phyloP scores from a whole-genome alignment of 2,329 filamentous ascomycete genomes.

The Pseudocercospora cruenta region DNA sequence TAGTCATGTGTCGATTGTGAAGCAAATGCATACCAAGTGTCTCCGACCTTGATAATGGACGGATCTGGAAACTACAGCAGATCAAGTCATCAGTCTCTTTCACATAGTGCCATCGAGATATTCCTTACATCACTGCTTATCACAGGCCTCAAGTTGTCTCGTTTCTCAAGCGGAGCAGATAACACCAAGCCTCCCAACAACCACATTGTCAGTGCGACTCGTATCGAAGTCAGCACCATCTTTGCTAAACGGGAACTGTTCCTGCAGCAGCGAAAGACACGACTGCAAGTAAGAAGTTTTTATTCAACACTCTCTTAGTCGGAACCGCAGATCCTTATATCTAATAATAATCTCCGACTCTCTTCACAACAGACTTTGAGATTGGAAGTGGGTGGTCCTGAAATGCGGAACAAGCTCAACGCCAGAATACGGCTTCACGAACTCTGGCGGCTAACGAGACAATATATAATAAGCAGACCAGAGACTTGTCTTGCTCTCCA shows the following conservation, averaged over 20 bases:
- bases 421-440: background rate
- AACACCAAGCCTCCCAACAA: constrained; percentile 5
- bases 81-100: background rate
- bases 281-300: background rate
- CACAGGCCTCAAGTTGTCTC: constrained; percentile 19
- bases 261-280: background rate
- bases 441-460: constrained; percentile 2
- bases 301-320: background rate
- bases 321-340: background rate
- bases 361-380: background rate
- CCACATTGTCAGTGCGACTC: background rate
- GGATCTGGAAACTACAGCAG: constrained; percentile 42
- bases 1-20: constrained; percentile 34
- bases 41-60: constrained; percentile 36
- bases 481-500: background rate
- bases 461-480: background rate
- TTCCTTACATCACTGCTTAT: constrained; percentile 24
- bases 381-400: background rate
- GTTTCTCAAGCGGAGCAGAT: constrained; percentile 16
- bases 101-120: background rate
- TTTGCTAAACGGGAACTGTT: background rate
- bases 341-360: background rate
- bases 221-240: constrained; percentile 2
- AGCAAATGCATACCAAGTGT: constrained; percentile 43
- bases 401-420: background rate